phyloP scores from a whole-genome alignment of 345 rosid species.

The Reutealis trisperma region DNA sequence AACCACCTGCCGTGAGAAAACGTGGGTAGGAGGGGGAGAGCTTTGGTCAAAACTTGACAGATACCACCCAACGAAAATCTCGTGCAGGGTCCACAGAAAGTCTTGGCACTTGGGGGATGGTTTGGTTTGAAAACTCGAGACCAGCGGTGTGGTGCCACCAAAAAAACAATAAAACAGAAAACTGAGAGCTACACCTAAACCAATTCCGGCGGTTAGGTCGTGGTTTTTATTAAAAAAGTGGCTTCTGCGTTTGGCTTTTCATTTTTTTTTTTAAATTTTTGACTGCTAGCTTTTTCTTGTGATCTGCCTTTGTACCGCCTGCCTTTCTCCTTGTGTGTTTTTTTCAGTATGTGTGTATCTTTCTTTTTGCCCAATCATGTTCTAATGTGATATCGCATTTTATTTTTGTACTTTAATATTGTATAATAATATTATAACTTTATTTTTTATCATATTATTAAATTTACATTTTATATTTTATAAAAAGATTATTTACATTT shows the following conservation, averaged over 20 bases:
- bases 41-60: neutral
- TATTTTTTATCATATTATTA: too few species aligned
- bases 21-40: conserved; percentile 9
- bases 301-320: neutral
- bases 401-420: too few species aligned
- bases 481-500: too few species aligned
- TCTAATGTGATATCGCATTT: too few species aligned
- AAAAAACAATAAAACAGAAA: too few species aligned
- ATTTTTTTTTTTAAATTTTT: neutral
- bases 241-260: too few species aligned
- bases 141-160: neutral
- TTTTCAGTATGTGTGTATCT: too few species aligned
- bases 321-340: neutral
- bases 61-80: neutral
- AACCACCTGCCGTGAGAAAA: conserved; percentile 17
- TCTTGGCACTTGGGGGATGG: neutral
- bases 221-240: neutral
- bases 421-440: too few species aligned
- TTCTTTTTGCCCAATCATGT: too few species aligned
- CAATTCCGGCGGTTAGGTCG: conserved; percentile 7
- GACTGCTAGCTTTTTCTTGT: neutral
- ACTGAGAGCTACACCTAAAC: neutral
- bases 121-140: neutral
- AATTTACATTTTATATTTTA: too few species aligned
- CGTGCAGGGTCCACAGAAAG: neutral